Base-by-base conservation (phyloP, 1,284 basidiomycete species). In the Boletus smithii region DNA sequence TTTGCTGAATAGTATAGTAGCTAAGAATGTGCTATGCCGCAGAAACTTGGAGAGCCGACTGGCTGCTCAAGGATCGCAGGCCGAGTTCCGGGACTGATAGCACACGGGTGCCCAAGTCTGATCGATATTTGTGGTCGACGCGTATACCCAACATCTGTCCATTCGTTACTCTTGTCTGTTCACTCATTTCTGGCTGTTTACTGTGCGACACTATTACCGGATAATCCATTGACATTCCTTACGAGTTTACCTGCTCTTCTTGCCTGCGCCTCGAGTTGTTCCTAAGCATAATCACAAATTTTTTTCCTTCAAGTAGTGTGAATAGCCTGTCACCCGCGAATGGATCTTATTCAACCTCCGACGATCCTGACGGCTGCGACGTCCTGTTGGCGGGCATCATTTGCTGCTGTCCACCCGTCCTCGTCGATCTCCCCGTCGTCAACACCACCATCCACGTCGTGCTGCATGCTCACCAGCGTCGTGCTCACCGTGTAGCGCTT, bases 31-130 rank as follows among this genome's bases (percentile, higher is more conserved):
- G 56, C 32, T 58, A 56, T 40, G 16, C 18, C 41, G 49, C 51
- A 89, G 91, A 69, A 91, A 91, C 70, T 71, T 95, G 70, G 91
- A 95, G 74, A 91, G 85, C 60, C 86, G 91, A 51, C 79, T 95
- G 57, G 91, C 90, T 58, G 88, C 88, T 27, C 89, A 92, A 71
- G 86, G 87, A 49, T 83, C 81, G 27, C 79, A 80, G 57, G 65
- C 69, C n/a, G 80, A 82, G 53, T 81, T 81, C 71, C 72, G 76
- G 55, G 79, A 82, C 52, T 81, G 65, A 62, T 54, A 52, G 55
- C 49, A 48, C 59, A 46, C 17, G 49, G 49, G 40, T 53, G 50
- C 49, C 45, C 42, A 42, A 58, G 53, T 46, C 44, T 53, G 49
- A 53, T 57, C 61, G 61, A 50, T 53, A 40, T 37, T 41, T 50